Percentiles rank a stretch among this genome's conserved stretches.
phyloP scores from a whole-genome alignment of 2,329 filamentous ascomycete species.

The Apiospora marii region DNA sequence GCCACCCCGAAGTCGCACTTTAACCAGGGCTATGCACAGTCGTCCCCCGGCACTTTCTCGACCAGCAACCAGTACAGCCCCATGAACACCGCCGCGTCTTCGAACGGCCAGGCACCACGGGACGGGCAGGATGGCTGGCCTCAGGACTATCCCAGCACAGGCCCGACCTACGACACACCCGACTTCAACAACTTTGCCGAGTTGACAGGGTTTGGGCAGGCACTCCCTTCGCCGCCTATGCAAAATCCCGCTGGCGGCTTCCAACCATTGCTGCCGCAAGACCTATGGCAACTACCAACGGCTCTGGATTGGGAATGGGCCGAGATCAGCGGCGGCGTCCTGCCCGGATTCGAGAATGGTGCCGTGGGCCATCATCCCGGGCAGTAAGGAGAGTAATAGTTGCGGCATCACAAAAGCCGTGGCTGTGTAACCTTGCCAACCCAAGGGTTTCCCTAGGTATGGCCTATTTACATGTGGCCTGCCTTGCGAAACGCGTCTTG shows the following conservation, averaged over 20 bases:
- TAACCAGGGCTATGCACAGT: slow-evolving; percentile 37
- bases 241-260: slow-evolving; percentile 58
- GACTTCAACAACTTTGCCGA: slow-evolving; percentile 56
- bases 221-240: slow-evolving; percentile 39
- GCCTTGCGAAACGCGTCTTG: background rate
- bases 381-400: background rate
- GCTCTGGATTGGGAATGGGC: slow-evolving; percentile 89
- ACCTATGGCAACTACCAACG: slow-evolving; percentile 96
- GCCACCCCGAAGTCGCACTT: slow-evolving; percentile 42
- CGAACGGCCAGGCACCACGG: slow-evolving; percentile 54
- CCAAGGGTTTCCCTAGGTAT: background rate
- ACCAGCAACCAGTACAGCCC: slow-evolving; percentile 46
- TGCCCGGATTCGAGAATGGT: slow-evolving; percentile 68
- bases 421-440: background rate
- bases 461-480: background rate
- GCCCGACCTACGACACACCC: slow-evolving; percentile 42
- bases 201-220: slow-evolving; percentile 53
- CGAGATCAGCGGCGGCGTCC: slow-evolving; percentile 71
- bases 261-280: slow-evolving; percentile 88
- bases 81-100: slow-evolving; percentile 47
- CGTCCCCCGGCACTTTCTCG: slow-evolving; percentile 43
- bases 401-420: background rate
- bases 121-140: slow-evolving; percentile 55
- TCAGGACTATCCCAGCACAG: slow-evolving; percentile 51
- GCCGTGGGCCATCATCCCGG: slow-evolving; percentile 20